These are phyloP conservation scores for Phytophthora vignae DNA, from an alignment of 352 stramenopile species.

Conservation along the genomic window DNA sequence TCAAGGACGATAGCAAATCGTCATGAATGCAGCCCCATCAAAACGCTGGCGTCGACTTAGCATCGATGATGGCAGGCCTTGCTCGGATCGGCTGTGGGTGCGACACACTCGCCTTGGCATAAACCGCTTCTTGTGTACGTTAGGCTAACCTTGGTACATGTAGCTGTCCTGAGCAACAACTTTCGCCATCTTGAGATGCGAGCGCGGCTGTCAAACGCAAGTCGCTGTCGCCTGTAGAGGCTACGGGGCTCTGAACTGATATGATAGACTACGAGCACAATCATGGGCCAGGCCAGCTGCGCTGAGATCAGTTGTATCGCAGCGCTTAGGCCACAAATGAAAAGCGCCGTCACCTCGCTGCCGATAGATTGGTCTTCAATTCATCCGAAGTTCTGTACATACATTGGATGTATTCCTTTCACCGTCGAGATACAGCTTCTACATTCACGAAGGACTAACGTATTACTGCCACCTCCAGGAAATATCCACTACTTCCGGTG, in stretches of 20 bases:
- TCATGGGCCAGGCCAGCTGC: not conserved
- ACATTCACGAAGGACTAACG: not conserved
- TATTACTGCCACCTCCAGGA: not conserved
- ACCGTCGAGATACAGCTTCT: not conserved
- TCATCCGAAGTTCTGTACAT: no score
- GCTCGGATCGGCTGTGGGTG: not conserved
- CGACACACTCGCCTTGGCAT: not conserved
- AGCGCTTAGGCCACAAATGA: not conserved
- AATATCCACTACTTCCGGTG: not conserved
- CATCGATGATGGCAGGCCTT: conserved; percentile 6
- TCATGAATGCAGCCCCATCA: not conserved
- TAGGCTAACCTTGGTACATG: no score
- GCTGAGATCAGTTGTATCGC: not conserved
- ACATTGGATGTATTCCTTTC: no score
- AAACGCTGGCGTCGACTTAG: conserved; percentile 12
- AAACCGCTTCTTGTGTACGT: not conserved
- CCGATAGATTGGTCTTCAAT: not conserved
- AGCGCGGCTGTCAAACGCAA: not conserved
- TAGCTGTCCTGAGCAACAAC: not conserved
- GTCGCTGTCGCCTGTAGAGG: no score
- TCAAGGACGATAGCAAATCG: conserved; percentile 5
- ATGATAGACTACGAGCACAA: not conserved
- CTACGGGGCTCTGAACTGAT: no score
- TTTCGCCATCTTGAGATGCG: not conserved
- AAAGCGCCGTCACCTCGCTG: not conserved